phyloP scores from a whole-genome alignment of 1,284 basidiomycete species.

The Sporisorium iseilematis-ciliati region DNA sequence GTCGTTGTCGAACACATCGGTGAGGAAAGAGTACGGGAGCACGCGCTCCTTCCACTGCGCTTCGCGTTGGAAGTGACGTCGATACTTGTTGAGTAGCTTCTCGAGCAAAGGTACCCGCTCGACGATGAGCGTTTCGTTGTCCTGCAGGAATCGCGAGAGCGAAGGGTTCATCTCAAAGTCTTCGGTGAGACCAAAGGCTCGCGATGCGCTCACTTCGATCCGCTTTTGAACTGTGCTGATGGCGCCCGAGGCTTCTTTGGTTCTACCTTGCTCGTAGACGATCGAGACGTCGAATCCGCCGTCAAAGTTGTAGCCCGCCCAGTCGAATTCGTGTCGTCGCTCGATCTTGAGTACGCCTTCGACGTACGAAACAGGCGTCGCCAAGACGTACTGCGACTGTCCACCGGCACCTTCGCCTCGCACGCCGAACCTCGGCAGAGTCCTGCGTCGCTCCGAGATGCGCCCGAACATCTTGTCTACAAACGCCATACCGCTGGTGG shows the following conservation, averaged over 20 bases:
- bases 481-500: constrained; percentile 26
- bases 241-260: constrained; percentile 56
- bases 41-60: constrained; percentile 75
- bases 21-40: constrained; percentile 79
- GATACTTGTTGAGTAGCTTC: constrained; percentile 74
- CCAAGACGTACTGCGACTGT: constrained; percentile 74
- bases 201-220: constrained; percentile 73
- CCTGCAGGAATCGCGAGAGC: constrained; percentile 77
- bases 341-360: constrained; percentile 75
- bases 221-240: constrained; percentile 66
- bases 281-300: constrained; percentile 78
- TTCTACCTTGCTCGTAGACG: constrained; percentile 72
- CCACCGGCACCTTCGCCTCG: constrained; percentile 42
- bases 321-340: constrained; percentile 75
- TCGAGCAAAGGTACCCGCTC: constrained; percentile 73
- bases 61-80: constrained; percentile 74
- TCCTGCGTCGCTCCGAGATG: constrained; percentile 17
- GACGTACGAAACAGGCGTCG: constrained; percentile 72
- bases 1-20: constrained; percentile 71
- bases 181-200: constrained; percentile 77
- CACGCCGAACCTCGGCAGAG: constrained; percentile 24
- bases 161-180: constrained; percentile 77
- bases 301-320: constrained; percentile 74
- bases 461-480: constrained; percentile 36
- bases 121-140: constrained; percentile 76